A percentile compares a stretch with the other conserved stretches of the same genome.
Evolutionary conservation across 2,329 filamentous ascomycete species (phyloP).

Genomic region (Colletotrichum lini): DNA sequence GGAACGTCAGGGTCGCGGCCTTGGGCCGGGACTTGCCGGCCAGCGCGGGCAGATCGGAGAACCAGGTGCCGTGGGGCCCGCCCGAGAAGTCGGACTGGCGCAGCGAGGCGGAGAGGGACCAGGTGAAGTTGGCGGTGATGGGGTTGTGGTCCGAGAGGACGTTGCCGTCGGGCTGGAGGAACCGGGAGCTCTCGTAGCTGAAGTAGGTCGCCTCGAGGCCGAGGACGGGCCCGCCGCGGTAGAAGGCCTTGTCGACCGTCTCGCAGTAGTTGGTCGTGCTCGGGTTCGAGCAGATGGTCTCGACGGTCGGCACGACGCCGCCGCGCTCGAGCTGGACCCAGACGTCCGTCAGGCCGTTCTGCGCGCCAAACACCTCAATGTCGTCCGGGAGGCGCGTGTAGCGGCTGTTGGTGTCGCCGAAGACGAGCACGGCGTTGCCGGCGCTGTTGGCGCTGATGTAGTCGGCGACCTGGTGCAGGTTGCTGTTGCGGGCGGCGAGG

Average conservation of each 20-base stretch:
- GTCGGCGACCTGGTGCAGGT: conserved; percentile 71
- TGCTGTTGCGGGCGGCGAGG: conserved; percentile 68
- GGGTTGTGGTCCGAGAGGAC: conserved; percentile 77
- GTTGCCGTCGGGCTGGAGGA: conserved; percentile 69
- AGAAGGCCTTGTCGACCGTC: conserved; percentile 77
- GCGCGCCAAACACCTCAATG: conserved; percentile 63
- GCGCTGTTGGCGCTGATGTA: conserved; percentile 69
- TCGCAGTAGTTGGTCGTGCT: conserved; percentile 69
- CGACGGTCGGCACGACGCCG: conserved; percentile 61
- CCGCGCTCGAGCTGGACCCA: conserved; percentile 70
- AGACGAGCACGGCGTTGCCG: conserved; percentile 75
- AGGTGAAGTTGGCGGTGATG: conserved; percentile 68
- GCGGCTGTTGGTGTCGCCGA: conserved; percentile 76
- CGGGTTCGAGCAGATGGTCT: conserved; percentile 71
- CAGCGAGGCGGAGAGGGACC: conserved; percentile 55
- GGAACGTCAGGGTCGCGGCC: conserved; percentile 58
- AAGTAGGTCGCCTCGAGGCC: conserved; percentile 64
- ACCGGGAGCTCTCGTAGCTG: conserved; percentile 69
- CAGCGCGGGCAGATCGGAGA: conserved; percentile 65
- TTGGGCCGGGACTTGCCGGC: conserved; percentile 51
- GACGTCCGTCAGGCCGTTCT: conserved; percentile 68
- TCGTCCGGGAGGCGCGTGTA: conserved; percentile 72
- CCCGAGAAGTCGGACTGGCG: conserved; percentile 63
- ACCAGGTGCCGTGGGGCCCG: conserved; percentile 66
- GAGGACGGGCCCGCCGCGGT: conserved; percentile 65